Evolutionary conservation across 1,284 basidiomycete species (phyloP).

Genomic region (Cryptococcus deneoformans): DNA sequence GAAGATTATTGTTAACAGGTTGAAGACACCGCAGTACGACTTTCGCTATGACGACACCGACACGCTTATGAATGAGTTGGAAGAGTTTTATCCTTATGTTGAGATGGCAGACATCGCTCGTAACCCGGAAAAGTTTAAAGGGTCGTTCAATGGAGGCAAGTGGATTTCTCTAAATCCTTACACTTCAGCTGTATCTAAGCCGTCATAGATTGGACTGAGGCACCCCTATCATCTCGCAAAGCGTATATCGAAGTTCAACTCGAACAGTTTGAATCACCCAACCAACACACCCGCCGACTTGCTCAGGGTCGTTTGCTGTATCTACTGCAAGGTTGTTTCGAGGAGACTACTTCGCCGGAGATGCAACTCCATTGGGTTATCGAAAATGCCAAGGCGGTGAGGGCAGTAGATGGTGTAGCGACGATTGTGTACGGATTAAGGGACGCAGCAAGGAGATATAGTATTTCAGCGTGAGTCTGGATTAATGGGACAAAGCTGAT

Average conservation of each 20-base stretch:
- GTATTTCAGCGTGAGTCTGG: conserved; percentile 30
- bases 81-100: conserved; percentile 98
- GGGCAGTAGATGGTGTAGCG: conserved; percentile 78
- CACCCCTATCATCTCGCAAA: conserved; percentile 59
- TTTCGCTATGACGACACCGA: conserved; percentile 94
- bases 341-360: conserved; percentile 83
- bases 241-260: conserved; percentile 74
- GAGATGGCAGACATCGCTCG: conserved; percentile 89
- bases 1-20: not conserved
- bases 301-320: conserved; percentile 86
- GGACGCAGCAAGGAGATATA: conserved; percentile 81
- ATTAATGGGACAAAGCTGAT: not conserved
- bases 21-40: conserved; percentile 73
- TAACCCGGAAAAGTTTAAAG: conserved; percentile 83
- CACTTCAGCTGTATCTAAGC: not conserved
- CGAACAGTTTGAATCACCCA: conserved; percentile 78
- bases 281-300: conserved; percentile 76
- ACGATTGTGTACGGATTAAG: conserved; percentile 84
- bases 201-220: conserved; percentile 71
- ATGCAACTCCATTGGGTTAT: conserved; percentile 96
- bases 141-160: conserved; percentile 71
- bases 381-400: conserved; percentile 85
- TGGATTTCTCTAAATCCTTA: conserved; percentile 11
- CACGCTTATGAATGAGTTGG: conserved; percentile 90
- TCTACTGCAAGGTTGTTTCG: conserved; percentile 89